phyloP scores from a whole-genome alignment of 2,329 filamentous ascomycete species.

The Chrysosphaeria jannelii region DNA sequence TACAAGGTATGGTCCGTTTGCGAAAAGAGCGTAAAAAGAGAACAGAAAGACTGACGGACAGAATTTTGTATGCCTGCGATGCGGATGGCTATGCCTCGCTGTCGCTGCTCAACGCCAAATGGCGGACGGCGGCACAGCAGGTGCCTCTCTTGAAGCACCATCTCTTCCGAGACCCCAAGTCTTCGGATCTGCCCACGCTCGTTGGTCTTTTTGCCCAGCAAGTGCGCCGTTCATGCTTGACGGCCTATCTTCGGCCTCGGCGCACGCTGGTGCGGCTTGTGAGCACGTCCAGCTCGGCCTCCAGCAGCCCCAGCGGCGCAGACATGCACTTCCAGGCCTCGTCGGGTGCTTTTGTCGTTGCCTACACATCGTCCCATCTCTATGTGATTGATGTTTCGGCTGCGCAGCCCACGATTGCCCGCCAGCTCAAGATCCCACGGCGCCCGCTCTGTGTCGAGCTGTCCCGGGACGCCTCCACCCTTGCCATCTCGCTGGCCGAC shows the following conservation, averaged over 20 bases:
- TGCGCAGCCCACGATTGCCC: conserved; percentile 21
- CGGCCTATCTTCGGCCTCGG: conserved; percentile 39
- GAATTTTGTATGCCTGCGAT: too few species aligned
- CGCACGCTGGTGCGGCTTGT: conserved; percentile 50
- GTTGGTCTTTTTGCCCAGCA: conserved; percentile 36
- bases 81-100: conserved; percentile 36
- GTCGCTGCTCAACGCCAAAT: conserved; percentile 31
- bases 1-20: too few species aligned
- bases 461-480: conserved; percentile 41
- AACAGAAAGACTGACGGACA: too few species aligned
- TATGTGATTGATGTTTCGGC: conserved; percentile 36
- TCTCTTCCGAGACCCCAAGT: too few species aligned
- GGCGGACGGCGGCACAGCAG: conserved; percentile 31
- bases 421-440: conserved; percentile 53
- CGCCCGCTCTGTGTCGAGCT: conserved; percentile 51
- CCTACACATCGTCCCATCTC: conserved; percentile 62
- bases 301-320: conserved; percentile 55
- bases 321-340: conserved; percentile 65
- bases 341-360: conserved; percentile 43
- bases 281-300: conserved; percentile 59
- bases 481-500: conserved; percentile 55
- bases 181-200: too few species aligned
- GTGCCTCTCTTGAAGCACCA: conserved; percentile 31
- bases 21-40: too few species aligned
- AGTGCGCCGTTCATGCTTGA: conserved; percentile 48